Percentiles rank a stretch among this genome's conserved stretches.
Conservation (phyloP, 2,329 filamentous ascomycete genomes). For the Onygenales sp. region DNA sequence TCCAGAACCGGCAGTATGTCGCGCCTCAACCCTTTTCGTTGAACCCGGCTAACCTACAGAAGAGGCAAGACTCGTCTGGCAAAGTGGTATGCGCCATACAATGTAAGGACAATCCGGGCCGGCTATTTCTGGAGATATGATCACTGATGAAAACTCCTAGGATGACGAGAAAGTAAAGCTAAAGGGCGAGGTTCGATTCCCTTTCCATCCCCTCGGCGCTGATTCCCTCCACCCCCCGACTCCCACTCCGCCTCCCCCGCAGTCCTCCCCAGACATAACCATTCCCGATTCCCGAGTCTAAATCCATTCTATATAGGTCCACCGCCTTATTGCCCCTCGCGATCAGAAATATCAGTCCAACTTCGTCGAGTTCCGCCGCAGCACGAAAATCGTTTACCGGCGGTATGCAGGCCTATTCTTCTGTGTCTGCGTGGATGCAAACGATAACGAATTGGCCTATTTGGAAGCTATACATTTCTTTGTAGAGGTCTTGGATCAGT, state of each 20-base stretch:
- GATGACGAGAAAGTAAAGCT: constrained; percentile 99
- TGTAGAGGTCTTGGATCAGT: constrained; percentile 94
- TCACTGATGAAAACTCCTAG: constrained; percentile 23
- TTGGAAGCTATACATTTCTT: constrained; percentile 99
- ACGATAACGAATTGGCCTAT: constrained; percentile 95
- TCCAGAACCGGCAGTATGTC: constrained; percentile 74
- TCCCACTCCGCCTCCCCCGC: no score
- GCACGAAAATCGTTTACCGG: constrained; percentile 90
- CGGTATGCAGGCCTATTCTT: constrained; percentile 98
- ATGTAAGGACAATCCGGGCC: constrained; percentile 37
- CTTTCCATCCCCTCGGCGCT: not conserved
- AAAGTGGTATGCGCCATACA: constrained; percentile 98
- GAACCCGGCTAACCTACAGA: constrained; percentile 12
- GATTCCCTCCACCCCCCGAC: no score
- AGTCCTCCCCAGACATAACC: not conserved
- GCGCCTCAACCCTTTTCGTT: constrained; percentile 5
- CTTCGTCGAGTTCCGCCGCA: constrained; percentile 72
- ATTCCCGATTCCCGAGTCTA: not conserved
- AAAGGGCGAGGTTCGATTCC: constrained; percentile 72
- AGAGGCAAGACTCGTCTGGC: constrained; percentile 97
- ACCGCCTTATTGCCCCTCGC: constrained; percentile 91
- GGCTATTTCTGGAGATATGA: not conserved
- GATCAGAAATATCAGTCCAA: constrained; percentile 99
- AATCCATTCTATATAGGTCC: constrained; percentile 50
- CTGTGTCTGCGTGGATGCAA: constrained; percentile 97